Base-by-base conservation (phyloP, 2,329 filamentous ascomycete genomes). In the Ustilaginoidea virens region DNA sequence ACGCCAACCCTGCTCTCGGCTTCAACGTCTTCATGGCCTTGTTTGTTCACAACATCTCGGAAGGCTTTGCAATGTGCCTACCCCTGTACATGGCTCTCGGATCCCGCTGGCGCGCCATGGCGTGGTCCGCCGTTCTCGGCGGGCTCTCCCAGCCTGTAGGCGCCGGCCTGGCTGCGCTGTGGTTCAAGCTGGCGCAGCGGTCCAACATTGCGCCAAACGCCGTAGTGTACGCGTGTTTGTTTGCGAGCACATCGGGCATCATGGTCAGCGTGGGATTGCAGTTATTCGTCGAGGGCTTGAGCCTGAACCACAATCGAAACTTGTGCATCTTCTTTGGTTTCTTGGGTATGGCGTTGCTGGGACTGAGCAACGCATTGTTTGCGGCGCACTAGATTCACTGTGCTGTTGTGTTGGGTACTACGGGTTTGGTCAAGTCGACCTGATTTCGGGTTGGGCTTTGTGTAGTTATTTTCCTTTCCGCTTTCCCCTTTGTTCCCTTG, bases 31-130 rank as follows among this genome's bases (percentile, higher is more conserved):
- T 98, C 56, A 70, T 96, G 52, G 87, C 90, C 1, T 68, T 98
- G 6, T 93, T 93, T 48, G 87, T 98, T 34, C 90, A 98, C 64
- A 98, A 96, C 56, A 92, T 98, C 45, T 86, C 83, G 17, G 90
- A 98, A 57, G 90, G 90, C 2, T 96, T 96, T 48, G 82, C 86
- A 36, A 79, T 98, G 67, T 83, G 85, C 0, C 59, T 98, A 1
- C 90, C 90, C 0, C 63, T 98, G 0, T 98, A 92, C 53, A 80
- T 98, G 44, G 90, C 90, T 1, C 69, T 94, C 18, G 69, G 77
- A 36, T 87, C 75, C 33, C 77, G 85, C 25, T 59, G 71, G 47
- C 78, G 75, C 42, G 87, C 90, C 12, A 90, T 96, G 58, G 54
- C 80, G 34, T 92, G 82, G 74, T 77, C 80, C 4, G 76, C 80